Base-by-base conservation (phyloP, 305 asterid species). In the Vinca major region DNA sequence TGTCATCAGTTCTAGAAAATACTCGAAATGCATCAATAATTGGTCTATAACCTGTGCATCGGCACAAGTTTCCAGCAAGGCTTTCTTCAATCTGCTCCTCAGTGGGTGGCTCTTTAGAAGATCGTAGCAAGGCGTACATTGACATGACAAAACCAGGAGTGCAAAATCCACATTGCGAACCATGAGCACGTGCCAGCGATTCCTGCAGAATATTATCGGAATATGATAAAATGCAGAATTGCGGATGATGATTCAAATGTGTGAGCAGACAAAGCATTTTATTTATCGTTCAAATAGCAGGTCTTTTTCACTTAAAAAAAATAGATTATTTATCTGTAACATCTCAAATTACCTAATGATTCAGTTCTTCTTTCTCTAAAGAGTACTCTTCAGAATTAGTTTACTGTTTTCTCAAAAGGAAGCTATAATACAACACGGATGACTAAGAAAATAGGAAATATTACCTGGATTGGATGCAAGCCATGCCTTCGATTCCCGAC, bases 121-220 rank as follows among this genome's bases (percentile, higher is more conserved):
- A 92, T 70, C 98, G 82, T 55, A 92, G 76, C 49, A 92, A 80
- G 66, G 96, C 96, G 70, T 90, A 92, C 94, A 92, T 87, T 75
- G 98, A 92, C 96, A 92, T 92, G 54, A 90, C 68, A 73, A 92
- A 92, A 78, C 98, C 98, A 73, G 98, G 98, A 63, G 97, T 92
- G 82, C 98, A 92, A 77, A 90, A 92, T 62, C 98, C 98, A 64
- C 98, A 92, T 73, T 92, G 98, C 16, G 98, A 90, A 70, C 97
- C 98, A 82, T 92, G 98, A 60, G 90, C 75, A 16, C 71, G 82
- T 64, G 97, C 97, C 74, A 92, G 76, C 44, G 94, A 84, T 80
- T 92, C 98, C 98, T 92, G 85, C 43, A 79, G 61, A 71, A 73
- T 69, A 70, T 56, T 53, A 66, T 52, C 52, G 65, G 70, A 45